Evolutionary conservation across 1,284 basidiomycete species (phyloP).

Genomic region (Mycena sp.): DNA sequence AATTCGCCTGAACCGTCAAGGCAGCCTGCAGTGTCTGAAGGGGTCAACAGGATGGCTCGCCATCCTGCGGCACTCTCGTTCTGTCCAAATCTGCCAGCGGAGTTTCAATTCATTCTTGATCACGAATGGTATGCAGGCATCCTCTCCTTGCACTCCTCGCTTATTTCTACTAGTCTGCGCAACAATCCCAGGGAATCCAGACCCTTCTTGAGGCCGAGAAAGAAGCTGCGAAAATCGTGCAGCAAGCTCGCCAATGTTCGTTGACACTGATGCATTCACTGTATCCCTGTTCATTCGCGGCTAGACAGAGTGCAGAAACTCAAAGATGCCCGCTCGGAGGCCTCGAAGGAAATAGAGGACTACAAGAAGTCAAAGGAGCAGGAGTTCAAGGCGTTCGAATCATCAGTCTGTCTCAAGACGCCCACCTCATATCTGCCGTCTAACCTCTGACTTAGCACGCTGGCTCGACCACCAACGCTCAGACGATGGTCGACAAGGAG

Average conservation of each 20-base stretch:
- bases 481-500: slow-evolving; percentile 85
- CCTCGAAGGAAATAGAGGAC: slow-evolving; percentile 94
- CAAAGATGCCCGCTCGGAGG: slow-evolving; percentile 95
- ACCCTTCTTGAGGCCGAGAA: slow-evolving; percentile 99
- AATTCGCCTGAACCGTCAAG: slow-evolving; percentile 79
- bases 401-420: slow-evolving; percentile 71
- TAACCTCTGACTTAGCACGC: slow-evolving; percentile 75
- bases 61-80: slow-evolving; percentile 7
- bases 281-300: slow-evolving; percentile 7
- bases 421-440: slow-evolving; percentile 18
- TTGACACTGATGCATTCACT: slow-evolving; percentile 26
- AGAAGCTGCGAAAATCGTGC: slow-evolving; percentile 97
- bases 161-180: slow-evolving; percentile 57
- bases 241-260: slow-evolving; percentile 94
- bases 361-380: slow-evolving; percentile 91
- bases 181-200: slow-evolving; percentile 96
- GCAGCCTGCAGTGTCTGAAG: slow-evolving; percentile 83
- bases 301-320: slow-evolving; percentile 95
- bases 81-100: not conserved
- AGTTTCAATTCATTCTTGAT: slow-evolving; percentile 1
- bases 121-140: slow-evolving; percentile 19
- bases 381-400: slow-evolving; percentile 91
- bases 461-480: slow-evolving; percentile 83
- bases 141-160: not conserved
- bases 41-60: slow-evolving; percentile 59